Percentiles rank a stretch among this genome's conserved stretches.
These are phyloP conservation scores for Claviceps monticola DNA, from an alignment of 2,329 filamentous ascomycete species.

Conservation along the genomic window DNA sequence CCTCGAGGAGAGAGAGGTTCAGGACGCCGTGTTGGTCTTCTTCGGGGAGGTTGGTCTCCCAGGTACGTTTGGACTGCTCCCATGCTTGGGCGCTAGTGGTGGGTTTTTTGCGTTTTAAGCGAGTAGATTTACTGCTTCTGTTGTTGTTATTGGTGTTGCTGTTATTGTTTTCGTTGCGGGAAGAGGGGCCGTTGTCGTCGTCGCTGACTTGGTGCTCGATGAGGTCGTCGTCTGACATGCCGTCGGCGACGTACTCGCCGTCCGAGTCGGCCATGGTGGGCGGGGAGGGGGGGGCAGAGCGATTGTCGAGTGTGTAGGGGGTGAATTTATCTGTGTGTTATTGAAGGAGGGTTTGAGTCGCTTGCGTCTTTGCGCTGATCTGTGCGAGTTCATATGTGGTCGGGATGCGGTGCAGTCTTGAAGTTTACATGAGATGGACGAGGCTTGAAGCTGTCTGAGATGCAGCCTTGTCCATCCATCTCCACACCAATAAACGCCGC, in stretches of 20 bases:
- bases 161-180: slow-evolving; percentile 9
- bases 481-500: background rate
- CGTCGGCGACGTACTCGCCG: slow-evolving; percentile 52
- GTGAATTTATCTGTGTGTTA: background rate
- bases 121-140: slow-evolving; percentile 13
- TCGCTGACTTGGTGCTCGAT: slow-evolving; percentile 33
- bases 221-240: slow-evolving; percentile 52
- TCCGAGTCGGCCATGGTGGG: slow-evolving; percentile 55
- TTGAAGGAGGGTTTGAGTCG: background rate
- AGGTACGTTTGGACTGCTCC: slow-evolving; percentile 53
- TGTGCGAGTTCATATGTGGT: background rate
- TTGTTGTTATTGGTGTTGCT: background rate
- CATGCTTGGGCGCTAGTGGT: slow-evolving; percentile 40
- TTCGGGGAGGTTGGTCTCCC: slow-evolving; percentile 53
- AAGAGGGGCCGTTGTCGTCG: slow-evolving; percentile 19
- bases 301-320: background rate
- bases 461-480: background rate
- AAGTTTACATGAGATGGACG: background rate
- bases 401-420: background rate
- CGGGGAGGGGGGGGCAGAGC: background rate
- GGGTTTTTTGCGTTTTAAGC: slow-evolving; percentile 18
- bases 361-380: background rate
- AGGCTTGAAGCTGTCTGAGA: background rate
- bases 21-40: slow-evolving; percentile 71
- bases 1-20: slow-evolving; percentile 65